phyloP scores from a whole-genome alignment of 805 yeast genomes.

The Danielia reshetovae region DNA sequence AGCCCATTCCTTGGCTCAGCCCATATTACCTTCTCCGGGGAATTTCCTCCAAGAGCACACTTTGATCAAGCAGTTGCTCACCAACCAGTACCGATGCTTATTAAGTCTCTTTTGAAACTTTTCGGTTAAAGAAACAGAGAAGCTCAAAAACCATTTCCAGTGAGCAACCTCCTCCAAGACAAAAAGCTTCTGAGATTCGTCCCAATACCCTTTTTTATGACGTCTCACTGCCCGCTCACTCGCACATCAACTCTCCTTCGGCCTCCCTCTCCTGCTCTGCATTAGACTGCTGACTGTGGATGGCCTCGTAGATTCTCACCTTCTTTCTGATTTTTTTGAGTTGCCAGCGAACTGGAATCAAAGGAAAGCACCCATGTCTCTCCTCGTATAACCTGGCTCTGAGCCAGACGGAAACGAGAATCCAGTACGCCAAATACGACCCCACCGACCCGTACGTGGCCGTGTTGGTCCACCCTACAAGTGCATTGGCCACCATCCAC shows the following conservation, averaged over 20 bases:
- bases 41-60: too few species aligned
- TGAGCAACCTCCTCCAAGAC: too few species aligned
- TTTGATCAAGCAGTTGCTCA: too few species aligned
- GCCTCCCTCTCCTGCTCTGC: slow-evolving; percentile 11
- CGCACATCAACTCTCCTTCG: slow-evolving; percentile 9
- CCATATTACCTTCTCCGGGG: too few species aligned
- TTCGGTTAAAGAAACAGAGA: too few species aligned
- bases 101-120: too few species aligned
- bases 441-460: slow-evolving; percentile 43
- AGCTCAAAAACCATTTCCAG: too few species aligned
- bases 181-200: too few species aligned
- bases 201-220: too few species aligned
- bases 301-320: slow-evolving; percentile 14
- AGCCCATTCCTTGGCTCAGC: too few species aligned
- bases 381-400: slow-evolving; percentile 33
- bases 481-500: slow-evolving; percentile 46
- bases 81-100: too few species aligned
- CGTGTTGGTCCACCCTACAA: slow-evolving; percentile 44
- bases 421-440: slow-evolving; percentile 37
- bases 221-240: too few species aligned
- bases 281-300: slow-evolving; percentile 5
- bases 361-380: slow-evolving; percentile 33
- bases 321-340: slow-evolving; percentile 46
- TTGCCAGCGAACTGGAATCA: slow-evolving; percentile 61
- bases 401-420: slow-evolving; percentile 28